A percentile compares a stretch with the other conserved stretches of the same genome.
Evolutionary conservation across 495 filamentous ascomycete species (phyloP).

Genomic region (Tuber magnatum): DNA sequence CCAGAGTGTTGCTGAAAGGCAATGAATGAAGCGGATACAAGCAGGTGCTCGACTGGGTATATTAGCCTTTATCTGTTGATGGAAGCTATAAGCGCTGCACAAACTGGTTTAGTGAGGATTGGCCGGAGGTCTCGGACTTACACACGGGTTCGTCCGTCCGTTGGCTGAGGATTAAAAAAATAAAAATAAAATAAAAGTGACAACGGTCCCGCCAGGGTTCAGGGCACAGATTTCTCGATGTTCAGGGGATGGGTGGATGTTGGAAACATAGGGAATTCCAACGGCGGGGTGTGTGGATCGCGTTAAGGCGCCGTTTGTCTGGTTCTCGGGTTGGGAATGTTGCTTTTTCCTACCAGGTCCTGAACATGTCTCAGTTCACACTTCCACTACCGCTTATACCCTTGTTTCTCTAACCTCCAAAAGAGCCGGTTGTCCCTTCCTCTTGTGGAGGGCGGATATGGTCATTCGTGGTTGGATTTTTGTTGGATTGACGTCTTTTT

Average conservation of each 20-base stretch:
- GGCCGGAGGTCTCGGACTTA: background rate
- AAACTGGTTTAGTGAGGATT: background rate
- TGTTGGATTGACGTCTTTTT: conserved; percentile 3
- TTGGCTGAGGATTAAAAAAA: conserved; percentile 1
- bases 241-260: conserved; percentile 79
- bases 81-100: conserved; percentile 1
- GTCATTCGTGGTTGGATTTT: background rate
- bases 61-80: background rate
- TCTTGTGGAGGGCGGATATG: background rate
- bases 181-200: background rate
- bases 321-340: conserved; percentile 25
- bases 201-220: conserved; percentile 49
- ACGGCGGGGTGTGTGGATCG: conserved; percentile 95
- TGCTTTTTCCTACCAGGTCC: conserved; percentile 12
- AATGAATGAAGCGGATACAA: background rate
- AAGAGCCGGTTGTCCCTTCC: background rate
- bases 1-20: background rate
- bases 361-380: background rate
- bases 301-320: conserved; percentile 58
- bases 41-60: conserved; percentile 3
- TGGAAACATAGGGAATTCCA: conserved; percentile 90
- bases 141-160: background rate
- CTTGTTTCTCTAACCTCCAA: background rate
- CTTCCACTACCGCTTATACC: background rate
- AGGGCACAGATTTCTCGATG: conserved; percentile 85